Conservation (phyloP, 179 eudicot species). For the Carnegiea gigantea region DNA sequence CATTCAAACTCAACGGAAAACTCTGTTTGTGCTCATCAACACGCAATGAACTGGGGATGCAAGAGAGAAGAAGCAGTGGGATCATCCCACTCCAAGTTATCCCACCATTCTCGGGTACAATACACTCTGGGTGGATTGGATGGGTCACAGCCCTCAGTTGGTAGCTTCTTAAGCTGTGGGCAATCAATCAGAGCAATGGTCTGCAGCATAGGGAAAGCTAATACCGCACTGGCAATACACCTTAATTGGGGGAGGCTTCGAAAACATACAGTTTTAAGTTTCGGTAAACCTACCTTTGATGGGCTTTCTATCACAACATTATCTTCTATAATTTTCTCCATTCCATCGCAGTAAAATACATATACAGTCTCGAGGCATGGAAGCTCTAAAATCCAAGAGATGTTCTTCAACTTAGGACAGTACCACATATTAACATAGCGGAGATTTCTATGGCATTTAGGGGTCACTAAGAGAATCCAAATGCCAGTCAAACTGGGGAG, state of each 20-base stretch:
- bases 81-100: constrained; percentile 12
- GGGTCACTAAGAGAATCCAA: constrained; percentile 23
- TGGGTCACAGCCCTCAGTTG: constrained; percentile 11
- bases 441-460: constrained; percentile 28
- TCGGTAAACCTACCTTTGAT: constrained; percentile 20
- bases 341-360: constrained; percentile 27
- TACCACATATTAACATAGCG: constrained; percentile 28
- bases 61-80: constrained; percentile 14
- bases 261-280: constrained; percentile 28
- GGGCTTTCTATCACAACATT: background rate
- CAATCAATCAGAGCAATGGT: constrained; percentile 30
- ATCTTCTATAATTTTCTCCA: constrained; percentile 30
- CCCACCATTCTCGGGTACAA: constrained; percentile 31
- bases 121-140: constrained; percentile 24
- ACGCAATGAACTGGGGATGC: constrained; percentile 29
- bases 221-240: constrained; percentile 16
- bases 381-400: constrained; percentile 29
- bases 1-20: background rate
- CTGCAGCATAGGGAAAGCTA: constrained; percentile 23
- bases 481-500: constrained; percentile 27
- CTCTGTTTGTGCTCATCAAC: constrained; percentile 1
- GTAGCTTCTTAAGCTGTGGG: constrained; percentile 26
- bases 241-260: constrained; percentile 24
- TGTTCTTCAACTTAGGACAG: constrained; percentile 27
- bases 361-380: constrained; percentile 27